Conservation (phyloP, 371 early-diverging fungal genomes). For the Dinochytrium kinnereticum region DNA sequence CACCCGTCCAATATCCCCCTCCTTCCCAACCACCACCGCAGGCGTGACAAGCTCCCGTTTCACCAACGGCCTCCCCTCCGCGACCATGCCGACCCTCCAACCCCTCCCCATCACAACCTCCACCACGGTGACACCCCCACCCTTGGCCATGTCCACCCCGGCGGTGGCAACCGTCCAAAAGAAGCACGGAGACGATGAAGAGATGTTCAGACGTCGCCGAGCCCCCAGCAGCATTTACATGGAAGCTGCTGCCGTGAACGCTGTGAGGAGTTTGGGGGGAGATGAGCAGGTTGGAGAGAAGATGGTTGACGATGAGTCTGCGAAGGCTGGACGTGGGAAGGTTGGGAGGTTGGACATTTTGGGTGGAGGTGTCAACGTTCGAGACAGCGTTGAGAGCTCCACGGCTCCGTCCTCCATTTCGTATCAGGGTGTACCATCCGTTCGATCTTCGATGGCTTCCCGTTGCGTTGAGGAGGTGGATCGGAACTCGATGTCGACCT, state of each 20-base stretch:
- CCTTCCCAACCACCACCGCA: too few relatives aligned
- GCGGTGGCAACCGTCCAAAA: neutral
- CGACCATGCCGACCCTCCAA: neutral
- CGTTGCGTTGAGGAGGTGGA: neutral
- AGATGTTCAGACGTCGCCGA: neutral
- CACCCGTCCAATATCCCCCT: too few relatives aligned
- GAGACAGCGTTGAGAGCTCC: neutral
- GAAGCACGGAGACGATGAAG: neutral
- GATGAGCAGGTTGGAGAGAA: too few relatives aligned
- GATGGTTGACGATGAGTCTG: too few relatives aligned
- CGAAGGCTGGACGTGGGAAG: too few relatives aligned
- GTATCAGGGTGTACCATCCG: neutral
- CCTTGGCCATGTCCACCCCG: neutral
- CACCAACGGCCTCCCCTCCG: neutral
- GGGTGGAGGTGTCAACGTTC: too few relatives aligned
- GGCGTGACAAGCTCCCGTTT: constrained; percentile 2
- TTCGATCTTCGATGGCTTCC: neutral
- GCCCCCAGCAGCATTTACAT: constrained; percentile 13
- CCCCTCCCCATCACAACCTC: neutral
- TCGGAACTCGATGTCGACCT: neutral
- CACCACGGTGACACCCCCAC: neutral
- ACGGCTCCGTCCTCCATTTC: neutral
- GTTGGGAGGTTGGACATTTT: too few relatives aligned
- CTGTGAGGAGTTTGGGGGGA: neutral
- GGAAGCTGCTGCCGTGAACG: constrained; percentile 16